Conservation (phyloP, 164 flowering plant species). For the Echeveria elegans region DNA sequence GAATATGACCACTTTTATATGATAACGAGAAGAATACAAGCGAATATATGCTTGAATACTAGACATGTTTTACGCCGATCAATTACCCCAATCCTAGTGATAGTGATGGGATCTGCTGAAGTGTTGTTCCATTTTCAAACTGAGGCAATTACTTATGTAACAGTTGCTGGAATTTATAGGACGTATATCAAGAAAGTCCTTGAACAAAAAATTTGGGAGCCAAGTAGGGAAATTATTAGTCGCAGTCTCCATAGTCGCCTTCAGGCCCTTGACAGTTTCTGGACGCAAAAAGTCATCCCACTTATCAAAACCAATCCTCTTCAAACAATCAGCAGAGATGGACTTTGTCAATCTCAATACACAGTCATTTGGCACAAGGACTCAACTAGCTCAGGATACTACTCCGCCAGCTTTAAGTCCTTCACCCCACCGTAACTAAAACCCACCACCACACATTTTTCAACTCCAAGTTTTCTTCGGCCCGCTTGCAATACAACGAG, state of each 20-base stretch:
- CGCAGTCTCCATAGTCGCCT: neutral
- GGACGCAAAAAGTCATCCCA: constrained; percentile 24
- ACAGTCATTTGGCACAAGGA: neutral
- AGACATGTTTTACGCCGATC: too few relatives aligned
- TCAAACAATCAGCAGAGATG: neutral
- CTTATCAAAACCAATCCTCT: constrained; percentile 14
- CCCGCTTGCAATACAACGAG: constrained; percentile 25
- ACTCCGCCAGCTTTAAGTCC: constrained; percentile 28
- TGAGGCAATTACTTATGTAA: neutral
- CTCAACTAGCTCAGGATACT: constrained; percentile 24
- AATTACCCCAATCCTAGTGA: neutral
- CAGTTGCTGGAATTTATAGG: neutral
- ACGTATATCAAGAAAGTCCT: neutral
- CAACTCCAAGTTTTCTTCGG: constrained; percentile 24
- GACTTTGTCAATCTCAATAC: neutral
- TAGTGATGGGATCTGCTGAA: neutral
- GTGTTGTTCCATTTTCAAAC: neutral
- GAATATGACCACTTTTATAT: too few relatives aligned
- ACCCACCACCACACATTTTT: constrained; percentile 27
- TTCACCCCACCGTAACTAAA: constrained; percentile 36
- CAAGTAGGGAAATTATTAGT: neutral
- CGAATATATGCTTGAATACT: too few relatives aligned
- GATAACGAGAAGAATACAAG: too few relatives aligned
- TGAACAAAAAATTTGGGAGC: neutral
- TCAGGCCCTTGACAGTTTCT: neutral